Conservation (phyloP, 2,329 filamentous ascomycete genomes). For the Penicillium digitatum region DNA sequence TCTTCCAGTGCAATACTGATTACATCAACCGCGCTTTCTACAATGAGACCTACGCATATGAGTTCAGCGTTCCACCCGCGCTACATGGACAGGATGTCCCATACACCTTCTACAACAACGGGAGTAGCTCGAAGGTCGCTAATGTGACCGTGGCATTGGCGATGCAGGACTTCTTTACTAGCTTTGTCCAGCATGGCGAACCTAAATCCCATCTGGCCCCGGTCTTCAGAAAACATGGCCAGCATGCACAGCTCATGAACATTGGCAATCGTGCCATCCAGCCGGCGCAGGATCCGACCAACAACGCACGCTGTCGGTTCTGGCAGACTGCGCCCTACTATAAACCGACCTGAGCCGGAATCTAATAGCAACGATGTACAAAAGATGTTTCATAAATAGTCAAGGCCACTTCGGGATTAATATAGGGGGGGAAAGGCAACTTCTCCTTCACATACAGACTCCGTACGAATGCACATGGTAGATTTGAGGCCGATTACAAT, state of each 20-base stretch:
- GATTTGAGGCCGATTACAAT: neutral
- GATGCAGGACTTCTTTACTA: slow-evolving; percentile 40
- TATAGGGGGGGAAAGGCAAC: neutral
- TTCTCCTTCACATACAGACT: neutral
- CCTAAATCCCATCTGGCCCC: slow-evolving; percentile 38
- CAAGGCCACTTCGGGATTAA: neutral
- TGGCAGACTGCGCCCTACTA: slow-evolving; percentile 51
- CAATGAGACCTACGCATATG: slow-evolving; percentile 52
- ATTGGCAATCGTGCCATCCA: slow-evolving; percentile 44
- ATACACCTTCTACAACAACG: slow-evolving; percentile 51
- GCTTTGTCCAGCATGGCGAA: slow-evolving; percentile 34
- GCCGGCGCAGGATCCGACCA: slow-evolving; percentile 44
- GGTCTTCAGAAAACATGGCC: slow-evolving; percentile 48
- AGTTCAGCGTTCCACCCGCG: slow-evolving; percentile 52
- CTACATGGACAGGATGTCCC: slow-evolving; percentile 52
- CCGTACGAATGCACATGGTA: neutral
- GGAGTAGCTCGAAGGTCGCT: slow-evolving; percentile 20
- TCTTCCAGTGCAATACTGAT: slow-evolving; percentile 53
- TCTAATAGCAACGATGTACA: neutral
- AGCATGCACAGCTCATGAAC: slow-evolving; percentile 43
- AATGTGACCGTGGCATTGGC: slow-evolving; percentile 32
- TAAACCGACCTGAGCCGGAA: neutral
- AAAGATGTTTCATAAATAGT: neutral
- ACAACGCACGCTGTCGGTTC: slow-evolving; percentile 49
- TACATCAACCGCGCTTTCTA: slow-evolving; percentile 50